Evolutionary conservation across 768 basidiomycete species (phyloP), one percentile per base, ranked within the genome.

Genomic region (Cantharellus anzutake): DNA sequence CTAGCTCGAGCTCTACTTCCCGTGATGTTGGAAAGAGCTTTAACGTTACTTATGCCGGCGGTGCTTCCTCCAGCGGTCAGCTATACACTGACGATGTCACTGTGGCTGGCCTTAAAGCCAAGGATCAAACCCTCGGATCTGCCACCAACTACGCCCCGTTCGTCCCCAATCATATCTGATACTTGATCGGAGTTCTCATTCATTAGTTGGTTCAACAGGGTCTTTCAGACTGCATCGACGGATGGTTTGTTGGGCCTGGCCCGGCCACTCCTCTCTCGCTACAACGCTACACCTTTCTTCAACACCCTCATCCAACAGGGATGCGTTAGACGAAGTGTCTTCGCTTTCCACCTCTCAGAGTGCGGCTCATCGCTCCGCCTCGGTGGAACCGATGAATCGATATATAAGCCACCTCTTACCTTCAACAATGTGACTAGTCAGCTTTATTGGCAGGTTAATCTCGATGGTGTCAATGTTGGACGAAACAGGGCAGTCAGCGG

Each of bases 1-100:
- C 7, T 41, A 57, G 56, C 34, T n/a, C 44, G 2, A 66, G 65
- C 2, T 69, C 72, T 1, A 73, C 76, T 3, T 69, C 77, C 1
- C 53, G 58, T 4, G 65, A 71, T 58, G 60, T 67, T 41, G 60
- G 66, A 14, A 66, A 69, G 14, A 62, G 62, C 5, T 73, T 74
- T 67, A 64, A 67, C 42, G 69, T 75, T 60, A 53, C 62, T 34
- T 75, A 75, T 63, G 74, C 73, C 42, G 74, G 75, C 62, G 73
- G 74, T 3, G 71, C 69, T 3, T 64, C 68, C 3, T 70, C 70
- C 41, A 67, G 67, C 0, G 75, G 75, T 4, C 61, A 66, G 7
- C 67, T 74, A n/a, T 80, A 75, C 65, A 66, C 63, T 16, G 80
- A 81, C 63, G 73, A 66, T 0, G 78, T 81, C 3, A 66, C 68